Conservation (phyloP, 148 eudicot genomes). For the Chenopodium formosanum region DNA sequence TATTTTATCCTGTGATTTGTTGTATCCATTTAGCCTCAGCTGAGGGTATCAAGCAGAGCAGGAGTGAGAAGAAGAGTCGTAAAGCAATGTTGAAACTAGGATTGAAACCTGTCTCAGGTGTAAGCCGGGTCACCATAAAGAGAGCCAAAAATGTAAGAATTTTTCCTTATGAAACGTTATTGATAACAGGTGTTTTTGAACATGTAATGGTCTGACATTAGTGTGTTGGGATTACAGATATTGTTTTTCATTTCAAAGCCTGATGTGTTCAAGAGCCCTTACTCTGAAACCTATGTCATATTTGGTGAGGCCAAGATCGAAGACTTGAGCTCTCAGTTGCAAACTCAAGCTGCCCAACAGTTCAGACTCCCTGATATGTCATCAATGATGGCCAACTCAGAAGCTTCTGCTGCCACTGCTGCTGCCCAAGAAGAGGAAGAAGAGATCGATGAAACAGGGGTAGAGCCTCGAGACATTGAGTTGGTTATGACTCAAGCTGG, state of each 20-base stretch:
- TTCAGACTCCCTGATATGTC: conserved; percentile 76
- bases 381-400: conserved; percentile 56
- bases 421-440: conserved; percentile 65
- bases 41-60: conserved; percentile 78
- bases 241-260: conserved; percentile 78
- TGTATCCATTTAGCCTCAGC: conserved; percentile 36
- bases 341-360: conserved; percentile 89
- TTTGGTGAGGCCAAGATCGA: conserved; percentile 89
- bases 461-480: conserved; percentile 76
- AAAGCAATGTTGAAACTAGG: conserved; percentile 93
- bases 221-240: conserved; percentile 39
- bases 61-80: conserved; percentile 92
- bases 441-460: conserved; percentile 74
- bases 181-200: neutral
- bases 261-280: conserved; percentile 82
- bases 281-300: conserved; percentile 76
- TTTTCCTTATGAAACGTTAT: neutral
- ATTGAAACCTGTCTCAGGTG: conserved; percentile 86
- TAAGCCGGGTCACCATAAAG: conserved; percentile 87
- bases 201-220: neutral
- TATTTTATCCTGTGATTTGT: neutral
- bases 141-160: conserved; percentile 65
- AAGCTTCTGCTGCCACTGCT: conserved; percentile 40
- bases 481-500: conserved; percentile 89
- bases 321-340: conserved; percentile 89